Conservation (phyloP, 495 filamentous ascomycete genomes). For the Sabuloglossum arenarium region DNA sequence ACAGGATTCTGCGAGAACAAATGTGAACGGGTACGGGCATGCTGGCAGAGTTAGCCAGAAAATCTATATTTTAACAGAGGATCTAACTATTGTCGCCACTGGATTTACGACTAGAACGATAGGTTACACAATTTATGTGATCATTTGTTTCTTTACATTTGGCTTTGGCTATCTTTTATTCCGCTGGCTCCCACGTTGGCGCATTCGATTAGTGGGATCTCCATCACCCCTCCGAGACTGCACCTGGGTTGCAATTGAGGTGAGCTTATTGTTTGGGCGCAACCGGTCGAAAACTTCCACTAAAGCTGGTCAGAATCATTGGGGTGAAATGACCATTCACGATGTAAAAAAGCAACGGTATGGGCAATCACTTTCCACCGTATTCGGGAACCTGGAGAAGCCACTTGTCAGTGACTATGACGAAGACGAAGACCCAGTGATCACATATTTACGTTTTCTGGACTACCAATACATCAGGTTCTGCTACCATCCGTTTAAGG, state of each 20-base stretch:
- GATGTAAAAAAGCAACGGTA: constrained; percentile 44
- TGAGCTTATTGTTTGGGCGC: constrained; percentile 9
- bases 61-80: constrained; percentile 79
- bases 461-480: constrained; percentile 91
- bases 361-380: constrained; percentile 61
- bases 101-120: constrained; percentile 59
- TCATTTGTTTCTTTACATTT: constrained; percentile 45
- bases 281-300: constrained; percentile 3
- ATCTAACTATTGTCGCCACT: constrained; percentile 78
- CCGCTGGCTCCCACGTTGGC: constrained; percentile 78
- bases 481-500: constrained; percentile 69
- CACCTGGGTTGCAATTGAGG: constrained; percentile 81
- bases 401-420: constrained; percentile 32
- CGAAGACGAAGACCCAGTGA: constrained; percentile 68
- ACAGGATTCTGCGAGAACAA: constrained; percentile 32
- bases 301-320: constrained; percentile 43
- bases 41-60: constrained; percentile 56
- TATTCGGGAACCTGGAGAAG: constrained; percentile 51
- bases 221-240: constrained; percentile 46
- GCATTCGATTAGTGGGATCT: constrained; percentile 52
- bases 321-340: constrained; percentile 70
- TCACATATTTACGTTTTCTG: constrained; percentile 47
- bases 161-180: constrained; percentile 69
- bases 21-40: constrained; percentile 31
- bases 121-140: constrained; percentile 46